Conservation (phyloP, 495 filamentous ascomycete genomes). For the Hypoxylon crocopeplum region DNA sequence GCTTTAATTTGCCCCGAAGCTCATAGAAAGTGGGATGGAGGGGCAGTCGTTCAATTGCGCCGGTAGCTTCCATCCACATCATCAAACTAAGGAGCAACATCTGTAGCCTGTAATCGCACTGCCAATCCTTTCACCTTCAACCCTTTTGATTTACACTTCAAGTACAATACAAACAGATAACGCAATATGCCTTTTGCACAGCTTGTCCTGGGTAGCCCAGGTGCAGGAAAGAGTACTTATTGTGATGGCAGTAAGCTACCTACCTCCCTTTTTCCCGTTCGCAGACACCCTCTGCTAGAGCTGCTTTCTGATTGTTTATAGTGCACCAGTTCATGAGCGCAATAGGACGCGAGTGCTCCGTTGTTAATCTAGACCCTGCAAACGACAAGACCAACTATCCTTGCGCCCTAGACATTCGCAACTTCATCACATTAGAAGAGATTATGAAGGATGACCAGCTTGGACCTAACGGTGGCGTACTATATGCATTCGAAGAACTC, state of each 20-base stretch:
- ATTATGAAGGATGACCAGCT: slow-evolving; percentile 92
- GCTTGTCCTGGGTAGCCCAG: slow-evolving; percentile 90
- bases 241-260: slow-evolving; percentile 80
- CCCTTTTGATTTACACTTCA: neutral
- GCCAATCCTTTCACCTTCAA: slow-evolving; percentile 1
- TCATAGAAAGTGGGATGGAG: slow-evolving; percentile 31
- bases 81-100: neutral
- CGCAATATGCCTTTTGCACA: slow-evolving; percentile 63
- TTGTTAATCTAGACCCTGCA: slow-evolving; percentile 96
- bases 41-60: slow-evolving; percentile 27
- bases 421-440: slow-evolving; percentile 87
- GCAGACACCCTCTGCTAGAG: too few relatives aligned
- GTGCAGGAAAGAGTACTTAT: slow-evolving; percentile 95
- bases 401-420: slow-evolving; percentile 88
- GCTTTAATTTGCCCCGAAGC: slow-evolving; percentile 32
- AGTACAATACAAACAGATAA: neutral
- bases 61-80: neutral
- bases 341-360: slow-evolving; percentile 90
- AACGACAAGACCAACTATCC: slow-evolving; percentile 85
- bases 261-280: neutral
- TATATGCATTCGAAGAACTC: slow-evolving; percentile 95
- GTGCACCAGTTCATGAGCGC: slow-evolving; percentile 97
- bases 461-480: slow-evolving; percentile 88
- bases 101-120: neutral
- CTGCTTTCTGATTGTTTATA: slow-evolving; percentile 26